Percentiles rank a stretch among this genome's conserved stretches.
phyloP scores from a whole-genome alignment of 2,329 filamentous ascomycete genomes.

The Colletotrichum eleusines region DNA sequence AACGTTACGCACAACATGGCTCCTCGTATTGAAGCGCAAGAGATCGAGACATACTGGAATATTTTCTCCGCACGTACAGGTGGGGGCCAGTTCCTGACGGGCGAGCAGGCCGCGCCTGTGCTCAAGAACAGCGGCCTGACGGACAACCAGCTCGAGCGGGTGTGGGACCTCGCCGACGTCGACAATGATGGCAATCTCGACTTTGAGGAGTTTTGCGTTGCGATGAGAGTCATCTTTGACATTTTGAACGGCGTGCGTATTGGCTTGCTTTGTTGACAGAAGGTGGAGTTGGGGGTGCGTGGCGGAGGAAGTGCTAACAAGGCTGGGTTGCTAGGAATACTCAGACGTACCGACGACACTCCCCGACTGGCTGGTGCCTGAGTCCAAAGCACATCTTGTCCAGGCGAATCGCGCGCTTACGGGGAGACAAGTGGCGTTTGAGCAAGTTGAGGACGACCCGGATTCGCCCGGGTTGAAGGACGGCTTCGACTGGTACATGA shows the following conservation, averaged over 20 bases:
- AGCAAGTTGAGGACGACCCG: constrained; percentile 84
- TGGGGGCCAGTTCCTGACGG: constrained; percentile 70
- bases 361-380: constrained; percentile 96
- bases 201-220: constrained; percentile 99
- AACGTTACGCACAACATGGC: constrained; percentile 58
- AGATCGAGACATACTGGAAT: constrained; percentile 76
- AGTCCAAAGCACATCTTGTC: constrained; percentile 92
- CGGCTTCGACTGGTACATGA: constrained; percentile 99
- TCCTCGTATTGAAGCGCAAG: constrained; percentile 71
- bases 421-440: constrained; percentile 84
- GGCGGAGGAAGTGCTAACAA: constrained; percentile 21
- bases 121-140: constrained; percentile 73
- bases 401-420: constrained; percentile 85
- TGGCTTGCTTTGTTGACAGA: background rate
- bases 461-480: constrained; percentile 90
- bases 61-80: constrained; percentile 72
- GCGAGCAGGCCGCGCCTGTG: constrained; percentile 71
- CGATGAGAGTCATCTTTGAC: constrained; percentile 98
- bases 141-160: constrained; percentile 87
- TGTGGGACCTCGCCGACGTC: constrained; percentile 98
- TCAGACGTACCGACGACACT: constrained; percentile 85
- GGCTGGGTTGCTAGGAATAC: constrained; percentile 76
- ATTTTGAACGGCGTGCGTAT: constrained; percentile 87
- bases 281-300: background rate
- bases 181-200: constrained; percentile 98